Conservation (phyloP, 352 stramenopile species). For the Pythium sp. region DNA sequence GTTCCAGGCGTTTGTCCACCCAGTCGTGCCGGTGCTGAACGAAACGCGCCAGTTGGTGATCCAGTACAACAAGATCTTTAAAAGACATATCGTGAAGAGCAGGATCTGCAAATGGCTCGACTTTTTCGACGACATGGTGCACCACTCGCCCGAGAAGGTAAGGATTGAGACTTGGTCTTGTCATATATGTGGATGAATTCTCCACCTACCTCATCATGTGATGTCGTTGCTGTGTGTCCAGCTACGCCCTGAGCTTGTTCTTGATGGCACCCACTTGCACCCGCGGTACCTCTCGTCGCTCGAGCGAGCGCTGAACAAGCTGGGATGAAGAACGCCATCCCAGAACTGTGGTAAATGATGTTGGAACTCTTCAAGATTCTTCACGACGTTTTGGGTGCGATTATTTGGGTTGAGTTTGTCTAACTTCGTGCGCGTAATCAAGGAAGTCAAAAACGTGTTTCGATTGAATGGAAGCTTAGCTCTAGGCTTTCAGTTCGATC, state of each 20-base stretch:
- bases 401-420: neutral
- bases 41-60: constrained; percentile 82
- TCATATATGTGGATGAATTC: neutral
- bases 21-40: constrained; percentile 87
- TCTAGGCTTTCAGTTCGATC: neutral
- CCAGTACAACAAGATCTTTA: constrained; percentile 80
- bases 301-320: constrained; percentile 28
- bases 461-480: neutral
- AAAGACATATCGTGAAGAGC: constrained; percentile 34
- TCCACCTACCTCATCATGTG: neutral
- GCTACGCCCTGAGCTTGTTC: constrained; percentile 44
- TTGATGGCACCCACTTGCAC: constrained; percentile 88
- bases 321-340: neutral
- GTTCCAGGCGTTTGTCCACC: constrained; percentile 82
- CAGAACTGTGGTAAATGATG: too few relatives aligned
- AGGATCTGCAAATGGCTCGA: constrained; percentile 81
- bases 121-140: constrained; percentile 83
- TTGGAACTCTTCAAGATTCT: neutral
- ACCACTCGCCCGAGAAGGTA: constrained; percentile 44
- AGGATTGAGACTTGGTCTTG: neutral
- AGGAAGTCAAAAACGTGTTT: neutral
- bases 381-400: neutral
- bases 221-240: constrained; percentile 10
- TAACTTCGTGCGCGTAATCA: neutral
- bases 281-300: constrained; percentile 61